Percentiles rank a stretch among this genome's conserved stretches.
Conservation (phyloP, 352 stramenopile species). For the Globisporangium lucens region DNA sequence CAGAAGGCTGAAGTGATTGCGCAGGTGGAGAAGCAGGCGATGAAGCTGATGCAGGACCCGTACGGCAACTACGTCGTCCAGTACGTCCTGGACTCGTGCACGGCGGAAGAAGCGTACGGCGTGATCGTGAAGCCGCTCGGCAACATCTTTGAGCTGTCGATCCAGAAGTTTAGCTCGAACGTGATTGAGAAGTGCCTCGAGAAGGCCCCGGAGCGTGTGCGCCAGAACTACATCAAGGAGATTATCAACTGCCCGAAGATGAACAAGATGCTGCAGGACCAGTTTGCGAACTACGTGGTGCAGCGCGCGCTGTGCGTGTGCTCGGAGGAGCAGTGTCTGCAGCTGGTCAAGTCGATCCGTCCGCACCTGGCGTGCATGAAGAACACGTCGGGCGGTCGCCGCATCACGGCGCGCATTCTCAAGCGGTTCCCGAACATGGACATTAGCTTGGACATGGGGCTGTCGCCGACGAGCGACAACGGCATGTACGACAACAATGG, state of each 20-base stretch:
- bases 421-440: conserved; percentile 97
- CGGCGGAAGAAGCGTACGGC: conserved; percentile 70
- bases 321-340: conserved; percentile 91
- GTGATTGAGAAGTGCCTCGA: conserved; percentile 99
- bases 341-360: conserved; percentile 95
- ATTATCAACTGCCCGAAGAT: conserved; percentile 82
- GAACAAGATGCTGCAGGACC: conserved; percentile 95
- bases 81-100: conserved; percentile 89
- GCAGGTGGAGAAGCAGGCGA: conserved; percentile 94
- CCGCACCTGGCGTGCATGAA: conserved; percentile 93
- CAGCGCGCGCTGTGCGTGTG: conserved; percentile 95
- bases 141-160: conserved; percentile 93
- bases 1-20: conserved; percentile 89
- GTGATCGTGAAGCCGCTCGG: conserved; percentile 86
- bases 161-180: conserved; percentile 99
- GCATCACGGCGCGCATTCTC: conserved; percentile 95
- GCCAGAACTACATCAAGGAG: conserved; percentile 73
- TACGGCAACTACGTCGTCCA: conserved; percentile 93
- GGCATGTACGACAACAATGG: conserved; percentile 31
- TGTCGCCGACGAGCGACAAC: conserved; percentile 23
- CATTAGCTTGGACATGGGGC: conserved; percentile 71
- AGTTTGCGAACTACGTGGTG: conserved; percentile 99
- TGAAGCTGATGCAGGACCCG: conserved; percentile 94
- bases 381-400: conserved; percentile 92
- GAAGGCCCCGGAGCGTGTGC: conserved; percentile 81